Conservation (phyloP, 805 yeast genomes). For the Yamadazyma olivae region DNA sequence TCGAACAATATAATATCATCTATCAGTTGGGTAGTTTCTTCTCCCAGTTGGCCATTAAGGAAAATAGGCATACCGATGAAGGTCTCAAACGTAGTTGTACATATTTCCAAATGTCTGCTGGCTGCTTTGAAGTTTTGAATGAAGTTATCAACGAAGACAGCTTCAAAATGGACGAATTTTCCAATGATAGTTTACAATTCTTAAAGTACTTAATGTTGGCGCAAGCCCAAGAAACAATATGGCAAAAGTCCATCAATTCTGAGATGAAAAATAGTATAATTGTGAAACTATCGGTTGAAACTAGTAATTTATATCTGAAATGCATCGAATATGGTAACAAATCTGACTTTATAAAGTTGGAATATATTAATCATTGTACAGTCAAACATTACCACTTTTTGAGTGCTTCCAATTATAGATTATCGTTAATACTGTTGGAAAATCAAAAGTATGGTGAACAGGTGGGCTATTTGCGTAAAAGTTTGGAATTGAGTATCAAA, state of each 20-base stretch:
- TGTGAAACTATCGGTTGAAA: slow-evolving; percentile 63
- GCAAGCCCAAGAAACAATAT: slow-evolving; percentile 83
- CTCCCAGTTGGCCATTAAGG: slow-evolving; percentile 51
- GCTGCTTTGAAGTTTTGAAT: slow-evolving; percentile 44
- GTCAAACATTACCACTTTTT: slow-evolving; percentile 64
- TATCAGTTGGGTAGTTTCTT: slow-evolving; percentile 69
- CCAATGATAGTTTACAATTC: slow-evolving; percentile 46
- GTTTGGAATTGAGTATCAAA: slow-evolving; percentile 33
- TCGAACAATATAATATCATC: slow-evolving; percentile 60
- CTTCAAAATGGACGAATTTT: slow-evolving; percentile 27
- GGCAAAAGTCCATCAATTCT: slow-evolving; percentile 63
- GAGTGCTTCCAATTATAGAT: slow-evolving; percentile 69
- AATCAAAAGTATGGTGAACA: slow-evolving; percentile 66
- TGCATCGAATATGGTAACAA: slow-evolving; percentile 39
- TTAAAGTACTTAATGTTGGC: slow-evolving; percentile 61
- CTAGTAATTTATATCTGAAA: slow-evolving; percentile 50
- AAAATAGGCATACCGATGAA: slow-evolving; percentile 44
- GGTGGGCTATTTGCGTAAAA: slow-evolving; percentile 53
- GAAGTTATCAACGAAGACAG: slow-evolving; percentile 2
- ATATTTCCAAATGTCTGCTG: slow-evolving; percentile 70
- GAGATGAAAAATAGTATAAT: slow-evolving; percentile 57
- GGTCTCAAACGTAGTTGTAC: slow-evolving; percentile 62
- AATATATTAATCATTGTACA: slow-evolving; percentile 62
- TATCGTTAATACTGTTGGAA: slow-evolving; percentile 48
- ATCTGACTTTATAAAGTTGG: slow-evolving; percentile 48